Conservation (phyloP, 306 rosid genomes). For the Gleditsia sinensis region DNA sequence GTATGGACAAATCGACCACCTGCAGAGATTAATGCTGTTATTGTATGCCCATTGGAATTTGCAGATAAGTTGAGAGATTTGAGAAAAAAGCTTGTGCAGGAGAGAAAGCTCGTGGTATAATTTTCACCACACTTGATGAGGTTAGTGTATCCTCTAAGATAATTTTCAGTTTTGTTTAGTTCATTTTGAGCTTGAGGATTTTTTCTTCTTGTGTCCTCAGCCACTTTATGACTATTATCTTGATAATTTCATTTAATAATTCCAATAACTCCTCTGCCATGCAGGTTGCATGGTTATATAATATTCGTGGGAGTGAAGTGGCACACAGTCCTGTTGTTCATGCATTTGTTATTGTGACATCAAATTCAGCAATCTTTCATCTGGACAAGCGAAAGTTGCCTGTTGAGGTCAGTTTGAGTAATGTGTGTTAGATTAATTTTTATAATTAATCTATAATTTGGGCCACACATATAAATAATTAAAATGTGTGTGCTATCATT, state of each 20-base stretch:
- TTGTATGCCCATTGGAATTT: constrained; percentile 65
- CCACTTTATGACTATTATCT: constrained; percentile 26
- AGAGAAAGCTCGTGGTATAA: constrained; percentile 68
- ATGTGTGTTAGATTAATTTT: no score
- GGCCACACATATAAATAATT: no score
- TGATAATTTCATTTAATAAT: constrained; percentile 15
- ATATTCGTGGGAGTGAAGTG: constrained; percentile 93
- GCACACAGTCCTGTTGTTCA: constrained; percentile 91
- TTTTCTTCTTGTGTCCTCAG: constrained; percentile 19
- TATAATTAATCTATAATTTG: no score
- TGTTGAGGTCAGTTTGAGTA: constrained; percentile 70
- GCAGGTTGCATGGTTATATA: constrained; percentile 98
- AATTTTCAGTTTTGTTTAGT: neutral
- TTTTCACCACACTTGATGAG: constrained; percentile 88
- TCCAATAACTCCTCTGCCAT: constrained; percentile 23
- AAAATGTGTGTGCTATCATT: no score
- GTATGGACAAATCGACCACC: constrained; percentile 82
- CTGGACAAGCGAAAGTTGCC: constrained; percentile 82
- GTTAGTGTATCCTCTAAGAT: constrained; percentile 46
- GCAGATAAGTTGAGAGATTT: constrained; percentile 74
- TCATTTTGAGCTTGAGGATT: neutral
- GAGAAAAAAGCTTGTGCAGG: constrained; percentile 64
- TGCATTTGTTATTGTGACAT: constrained; percentile 81
- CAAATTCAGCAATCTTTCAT: constrained; percentile 71
- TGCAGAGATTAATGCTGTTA: constrained; percentile 58